Base-by-base conservation (phyloP, 148 eudicot species). In the Camellia sinensis region DNA sequence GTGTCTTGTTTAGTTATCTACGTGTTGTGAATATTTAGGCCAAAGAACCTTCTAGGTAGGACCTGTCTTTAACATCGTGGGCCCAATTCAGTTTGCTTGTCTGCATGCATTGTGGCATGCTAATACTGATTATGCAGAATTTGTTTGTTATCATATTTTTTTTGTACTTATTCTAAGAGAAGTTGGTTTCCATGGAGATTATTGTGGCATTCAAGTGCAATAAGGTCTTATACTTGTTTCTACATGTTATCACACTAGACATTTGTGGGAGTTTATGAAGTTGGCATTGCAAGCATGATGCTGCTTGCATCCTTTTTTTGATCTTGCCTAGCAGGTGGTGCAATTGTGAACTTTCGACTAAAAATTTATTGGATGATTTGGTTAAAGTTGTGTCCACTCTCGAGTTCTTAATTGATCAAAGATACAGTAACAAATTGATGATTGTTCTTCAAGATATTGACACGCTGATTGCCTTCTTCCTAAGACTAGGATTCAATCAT, bases 21-120 rank as follows among this genome's bases (percentile, higher is more conserved):
- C 41, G 37, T 18, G 21, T 60, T 74, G 37, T 60, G 53, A 45
- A 12, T 53, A 29, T 67, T 65, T 66, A 73, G 48, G 50, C 9
- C 22, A 3, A 78, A 40, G 13, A 52, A 74, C 53, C 65, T 54
- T 40, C 57, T 41, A 11, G 9, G 2, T 11, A 50, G 64, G 63
- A 68, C 29, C 73, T 52, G 73, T 78, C 63, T 66, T 52, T 29
- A 29, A 29, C 37, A 29, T 13, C 17, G 63, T 52, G 62, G 71
- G 19, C 73, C 46, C 72, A 13, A 50, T 66, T 53, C 6, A 43
- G 21, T 77, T 46, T 77, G 79, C 56, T 13, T 64, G 41, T 50
- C 19, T 72, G 7, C 43, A 13, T 50, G 17, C 19, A 52, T 45
- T 52, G 15, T 50, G 3, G 60, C 13, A 14, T 22, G n/a, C 43